Evolutionary conservation across 139 green algal species (phyloP), one percentile per base, ranked within the genome.

Genomic region (Micromonas pusilla): DNA sequence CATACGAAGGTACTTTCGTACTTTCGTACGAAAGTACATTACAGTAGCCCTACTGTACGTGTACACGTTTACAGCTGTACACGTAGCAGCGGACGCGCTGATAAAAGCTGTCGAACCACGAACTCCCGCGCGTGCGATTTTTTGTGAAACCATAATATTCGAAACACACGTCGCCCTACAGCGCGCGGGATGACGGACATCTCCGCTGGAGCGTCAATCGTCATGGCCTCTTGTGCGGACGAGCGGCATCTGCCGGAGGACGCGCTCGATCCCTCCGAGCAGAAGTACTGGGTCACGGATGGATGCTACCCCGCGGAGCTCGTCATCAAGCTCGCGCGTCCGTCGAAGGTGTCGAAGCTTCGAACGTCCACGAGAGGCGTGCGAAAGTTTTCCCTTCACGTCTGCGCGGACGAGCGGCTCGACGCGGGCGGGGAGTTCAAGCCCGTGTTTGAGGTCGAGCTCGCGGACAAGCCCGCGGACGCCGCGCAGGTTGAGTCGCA

Each of bases 221-320:
- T 87, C n/a, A 84, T 86, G 84, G 80, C 86, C 0, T 81, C 86
- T 0, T 84, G 84, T 66, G 28, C 70, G 5, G 86, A 90, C 53
- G 83, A 86, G 60, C 52, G 77, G 25, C 87, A 86, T 60, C 84
- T 82, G 2, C 83, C 86, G 13, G 83, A 90, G 78, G 81, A 86
- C 78, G 82, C 84, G 75, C 74, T 88, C 1, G 84, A 88, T 64
- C 82, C 79, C 26, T 84, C 85, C 28, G 83, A 88, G 54, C 72
- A 38, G 72, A 87, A 70, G 2, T 90, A 88, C 82, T 90, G 86
- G 86, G 79, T 88, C 21, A 88, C 86, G 2, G 88, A 83, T 0
- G 86, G 86, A 33, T 81, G 85, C 62, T 90, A 87, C 34, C 86
- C 83, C 0, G 83, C 88, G 52, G 86, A 90, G 72, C 81, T 90